A percentile compares a stretch with the other conserved stretches of the same genome.
Evolutionary conservation across 345 rosid genomes (phyloP).

Genomic region (Salix dunnii): DNA sequence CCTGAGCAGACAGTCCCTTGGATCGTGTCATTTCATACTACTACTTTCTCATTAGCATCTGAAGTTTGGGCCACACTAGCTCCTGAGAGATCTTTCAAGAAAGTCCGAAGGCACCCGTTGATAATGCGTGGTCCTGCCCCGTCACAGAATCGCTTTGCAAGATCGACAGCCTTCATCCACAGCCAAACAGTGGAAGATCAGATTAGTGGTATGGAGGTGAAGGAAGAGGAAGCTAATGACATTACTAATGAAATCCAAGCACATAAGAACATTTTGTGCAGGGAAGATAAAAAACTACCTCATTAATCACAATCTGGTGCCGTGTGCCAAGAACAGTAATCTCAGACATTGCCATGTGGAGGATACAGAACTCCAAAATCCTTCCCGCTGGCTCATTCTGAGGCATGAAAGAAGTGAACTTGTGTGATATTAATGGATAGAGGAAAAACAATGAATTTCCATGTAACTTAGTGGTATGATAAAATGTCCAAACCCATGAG

Average conservation of each 20-base stretch:
- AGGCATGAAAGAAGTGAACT: conserved; percentile 4
- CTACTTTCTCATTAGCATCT: not conserved
- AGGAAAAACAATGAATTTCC: not conserved
- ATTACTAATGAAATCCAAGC: not conserved
- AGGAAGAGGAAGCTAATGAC: not conserved
- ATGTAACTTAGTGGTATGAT: not conserved
- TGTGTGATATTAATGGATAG: not conserved
- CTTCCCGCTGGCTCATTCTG: conserved; percentile 86
- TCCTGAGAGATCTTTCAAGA: conserved; percentile 50
- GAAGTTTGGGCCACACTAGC: not conserved
- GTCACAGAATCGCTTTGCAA: conserved; percentile 92
- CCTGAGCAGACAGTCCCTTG: no score
- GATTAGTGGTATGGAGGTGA: not conserved
- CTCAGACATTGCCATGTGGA: conserved; percentile 95
- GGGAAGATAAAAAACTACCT: conserved; percentile 37
- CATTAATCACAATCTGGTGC: conserved; percentile 91
- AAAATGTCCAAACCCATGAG: not conserved
- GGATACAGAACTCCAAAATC: conserved; percentile 85
- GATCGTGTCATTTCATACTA: not conserved
- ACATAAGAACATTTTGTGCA: not conserved
- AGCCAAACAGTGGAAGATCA: not conserved
- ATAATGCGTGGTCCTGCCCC: conserved; percentile 90
- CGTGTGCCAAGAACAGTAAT: conserved; percentile 72
- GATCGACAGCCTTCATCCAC: conserved; percentile 77
- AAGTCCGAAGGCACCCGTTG: conserved; percentile 92